Base-by-base conservation (phyloP, 768 basidiomycete genomes). In the Cystobasidium ongulense region DNA sequence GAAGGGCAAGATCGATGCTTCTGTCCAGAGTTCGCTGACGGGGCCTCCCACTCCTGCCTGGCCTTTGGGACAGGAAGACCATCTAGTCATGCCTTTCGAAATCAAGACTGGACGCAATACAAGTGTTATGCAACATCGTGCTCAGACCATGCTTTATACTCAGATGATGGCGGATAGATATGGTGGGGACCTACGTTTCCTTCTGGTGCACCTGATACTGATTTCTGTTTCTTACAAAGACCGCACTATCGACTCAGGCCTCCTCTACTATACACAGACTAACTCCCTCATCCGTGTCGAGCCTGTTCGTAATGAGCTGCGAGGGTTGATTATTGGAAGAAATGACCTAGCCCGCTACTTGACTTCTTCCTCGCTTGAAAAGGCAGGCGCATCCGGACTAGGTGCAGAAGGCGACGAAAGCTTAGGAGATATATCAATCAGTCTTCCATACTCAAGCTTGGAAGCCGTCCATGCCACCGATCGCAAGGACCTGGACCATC, bases 101-200 rank as follows among this genome's bases (percentile, higher is more conserved):
- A 91, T 99, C 82, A 99, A 99, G 82, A 99, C 96, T 0, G 96
- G 96, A 1, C 85, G 89, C 35, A 82, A 88, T 0, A 83, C 86
- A 8, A 88, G 87, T 0, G 85, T 86, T 1, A 88, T 93, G 87
- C 92, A 95, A 76, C 95, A 98, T 81, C 89, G 96, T 41, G 96
- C 96, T 0, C 96, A 99, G 81, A 99, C 96, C 0, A 93, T 97
- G 88, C 82, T 99, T 1, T 99, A 99, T 80, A 95, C 92, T 0
- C 83, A 98, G 3, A 84, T 99, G 0, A 87, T 92, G 77, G 86
- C 87, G 43, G 94, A 98, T 80, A 86, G 95, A n/a, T 97, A 97
- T 78, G 81, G 84, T 84, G 39, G 66, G 81, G 80, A 29, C 15
- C 29, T 53, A 5, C 21, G 17, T 21, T 59, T 38, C 13, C 66